A percentile compares a stretch with the other conserved stretches of the same genome.
Evolutionary conservation across 352 stramenopile species (phyloP).

Genomic region (Phytophthora constricta): DNA sequence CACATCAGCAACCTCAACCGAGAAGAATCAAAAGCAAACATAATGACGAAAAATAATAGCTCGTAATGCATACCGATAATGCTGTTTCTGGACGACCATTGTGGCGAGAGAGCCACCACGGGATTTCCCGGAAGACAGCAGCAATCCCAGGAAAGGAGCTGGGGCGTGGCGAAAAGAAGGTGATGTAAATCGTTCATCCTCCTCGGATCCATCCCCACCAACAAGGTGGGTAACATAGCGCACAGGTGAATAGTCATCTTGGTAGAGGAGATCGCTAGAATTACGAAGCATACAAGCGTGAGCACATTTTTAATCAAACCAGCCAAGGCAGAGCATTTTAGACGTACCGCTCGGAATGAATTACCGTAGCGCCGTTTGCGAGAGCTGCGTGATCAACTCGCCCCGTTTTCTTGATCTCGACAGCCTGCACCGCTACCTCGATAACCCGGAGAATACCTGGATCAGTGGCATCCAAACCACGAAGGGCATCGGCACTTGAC

Average conservation of each 20-base stretch:
- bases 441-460: constrained; percentile 50
- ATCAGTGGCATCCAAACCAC: constrained; percentile 58
- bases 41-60: no score
- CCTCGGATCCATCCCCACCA: constrained; percentile 22
- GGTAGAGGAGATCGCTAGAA: constrained; percentile 64
- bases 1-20: constrained; percentile 5
- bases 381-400: constrained; percentile 72
- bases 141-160: constrained; percentile 40
- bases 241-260: constrained; percentile 38
- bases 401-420: constrained; percentile 66
- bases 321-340: neutral
- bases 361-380: constrained; percentile 66
- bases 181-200: constrained; percentile 63
- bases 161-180: constrained; percentile 51
- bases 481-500: constrained; percentile 58
- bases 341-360: constrained; percentile 62
- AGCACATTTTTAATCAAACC: constrained; percentile 1
- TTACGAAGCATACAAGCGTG: neutral
- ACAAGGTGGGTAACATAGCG: constrained; percentile 40
- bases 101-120: constrained; percentile 80
- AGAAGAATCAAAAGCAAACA: neutral
- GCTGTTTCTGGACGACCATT: constrained; percentile 80
- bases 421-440: constrained; percentile 54
- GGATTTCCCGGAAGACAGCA: constrained; percentile 58
- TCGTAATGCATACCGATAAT: constrained; percentile 63